phyloP scores from a whole-genome alignment of 2,329 filamentous ascomycete genomes.

The Cordyceps farinosa region DNA sequence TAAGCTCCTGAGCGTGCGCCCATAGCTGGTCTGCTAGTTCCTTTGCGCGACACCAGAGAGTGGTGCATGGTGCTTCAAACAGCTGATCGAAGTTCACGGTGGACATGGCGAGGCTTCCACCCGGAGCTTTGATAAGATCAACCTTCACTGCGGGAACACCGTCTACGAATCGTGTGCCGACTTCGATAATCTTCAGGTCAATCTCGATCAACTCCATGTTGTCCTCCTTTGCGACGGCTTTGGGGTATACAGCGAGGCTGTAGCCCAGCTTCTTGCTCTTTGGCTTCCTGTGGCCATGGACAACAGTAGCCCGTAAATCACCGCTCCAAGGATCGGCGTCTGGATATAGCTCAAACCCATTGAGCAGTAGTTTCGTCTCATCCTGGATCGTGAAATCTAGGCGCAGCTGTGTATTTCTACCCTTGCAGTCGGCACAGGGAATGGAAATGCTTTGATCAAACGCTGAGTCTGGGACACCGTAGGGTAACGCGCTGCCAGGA shows the following conservation, averaged over 20 bases:
- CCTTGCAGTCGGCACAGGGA: constrained; percentile 53
- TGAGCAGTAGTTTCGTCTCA: constrained; percentile 50
- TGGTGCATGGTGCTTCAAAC: constrained; percentile 34
- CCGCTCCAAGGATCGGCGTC: constrained; percentile 43
- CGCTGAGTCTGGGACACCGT: constrained; percentile 34
- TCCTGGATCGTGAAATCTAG: constrained; percentile 53
- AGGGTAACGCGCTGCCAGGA: constrained; percentile 26
- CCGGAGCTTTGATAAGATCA: constrained; percentile 57
- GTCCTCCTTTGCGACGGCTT: constrained; percentile 48
- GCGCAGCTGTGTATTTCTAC: constrained; percentile 43
- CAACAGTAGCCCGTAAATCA: constrained; percentile 44
- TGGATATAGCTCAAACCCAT: constrained; percentile 59
- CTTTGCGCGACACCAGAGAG: constrained; percentile 52
- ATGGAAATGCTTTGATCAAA: constrained; percentile 43
- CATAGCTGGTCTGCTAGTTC: constrained; percentile 29
- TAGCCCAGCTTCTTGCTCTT: constrained; percentile 46
- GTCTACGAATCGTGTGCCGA: constrained; percentile 53
- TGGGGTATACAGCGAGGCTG: constrained; percentile 40
- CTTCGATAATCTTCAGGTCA: constrained; percentile 57
- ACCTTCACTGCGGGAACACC: constrained; percentile 55
- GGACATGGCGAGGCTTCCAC: constrained; percentile 53
- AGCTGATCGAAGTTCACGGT: constrained; percentile 39
- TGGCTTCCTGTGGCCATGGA: constrained; percentile 36
- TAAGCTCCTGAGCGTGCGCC: constrained; percentile 15
- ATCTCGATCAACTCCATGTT: constrained; percentile 51